Conservation (phyloP, 192 early-diverging fungal genomes). For the Coemansia sp. region DNA sequence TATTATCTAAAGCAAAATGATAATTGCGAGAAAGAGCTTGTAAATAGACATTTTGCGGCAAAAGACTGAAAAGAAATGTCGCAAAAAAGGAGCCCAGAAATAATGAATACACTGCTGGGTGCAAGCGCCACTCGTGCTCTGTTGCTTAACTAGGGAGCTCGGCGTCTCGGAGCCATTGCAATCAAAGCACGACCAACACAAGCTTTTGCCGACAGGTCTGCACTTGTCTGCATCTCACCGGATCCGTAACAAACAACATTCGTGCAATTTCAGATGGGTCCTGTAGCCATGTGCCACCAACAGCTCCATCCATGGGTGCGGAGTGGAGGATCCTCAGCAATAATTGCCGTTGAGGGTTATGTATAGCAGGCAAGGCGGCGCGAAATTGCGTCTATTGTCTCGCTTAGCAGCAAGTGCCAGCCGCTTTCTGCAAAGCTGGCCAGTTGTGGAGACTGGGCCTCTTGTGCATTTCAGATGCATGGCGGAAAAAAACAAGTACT, state of each 20-base stretch:
- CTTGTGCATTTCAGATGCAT: not conserved
- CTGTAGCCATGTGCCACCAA: not conserved
- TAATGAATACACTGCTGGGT: not conserved
- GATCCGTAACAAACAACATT: not conserved
- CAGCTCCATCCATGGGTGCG: not conserved
- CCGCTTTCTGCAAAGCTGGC: not conserved
- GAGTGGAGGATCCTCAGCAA: not conserved
- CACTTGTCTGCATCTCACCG: not conserved
- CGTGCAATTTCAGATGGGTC: not conserved
- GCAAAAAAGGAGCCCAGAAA: not conserved
- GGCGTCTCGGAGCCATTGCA: not conserved
- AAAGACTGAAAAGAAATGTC: not conserved
- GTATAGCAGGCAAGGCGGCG: constrained; percentile 1
- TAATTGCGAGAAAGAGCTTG: constrained; percentile 2
- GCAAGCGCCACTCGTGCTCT: not conserved
- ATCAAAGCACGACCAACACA: not conserved
- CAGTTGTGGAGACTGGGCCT: constrained; percentile 8
- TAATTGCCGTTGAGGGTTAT: not conserved
- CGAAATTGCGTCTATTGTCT: constrained; percentile 4
- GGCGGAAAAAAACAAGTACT: not conserved
- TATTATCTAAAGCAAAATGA: not conserved
- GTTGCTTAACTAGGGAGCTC: not conserved
- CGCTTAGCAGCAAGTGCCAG: not conserved
- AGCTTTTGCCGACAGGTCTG: not conserved
- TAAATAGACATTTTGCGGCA: constrained; percentile 3